Percentiles rank a stretch among this genome's conserved stretches.
Evolutionary conservation across 179 eudicot genomes (phyloP).

Genomic region (Silene vulgaris): DNA sequence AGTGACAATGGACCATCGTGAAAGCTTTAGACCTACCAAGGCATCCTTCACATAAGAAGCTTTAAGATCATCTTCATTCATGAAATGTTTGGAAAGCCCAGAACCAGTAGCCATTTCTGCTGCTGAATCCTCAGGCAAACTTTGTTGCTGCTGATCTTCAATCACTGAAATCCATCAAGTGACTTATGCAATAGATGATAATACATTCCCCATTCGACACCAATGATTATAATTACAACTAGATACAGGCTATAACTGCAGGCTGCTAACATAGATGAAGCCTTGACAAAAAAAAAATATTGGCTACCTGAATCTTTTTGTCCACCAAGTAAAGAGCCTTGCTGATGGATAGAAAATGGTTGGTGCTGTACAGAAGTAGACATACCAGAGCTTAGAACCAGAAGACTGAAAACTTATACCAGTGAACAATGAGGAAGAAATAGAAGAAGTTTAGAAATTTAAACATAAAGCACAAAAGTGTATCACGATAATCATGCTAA

Average conservation of each 20-base stretch:
- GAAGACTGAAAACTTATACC: conserved; percentile 66
- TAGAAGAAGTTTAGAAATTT: conserved; percentile 56
- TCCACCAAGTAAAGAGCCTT: conserved; percentile 43
- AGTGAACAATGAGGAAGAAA: conserved; percentile 58
- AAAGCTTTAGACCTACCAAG: conserved; percentile 45
- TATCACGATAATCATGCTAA: conserved; percentile 4
- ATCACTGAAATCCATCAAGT: conserved; percentile 50
- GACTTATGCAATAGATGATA: conserved; percentile 22
- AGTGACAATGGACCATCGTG: neutral
- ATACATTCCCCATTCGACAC: neutral
- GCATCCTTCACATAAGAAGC: conserved; percentile 57
- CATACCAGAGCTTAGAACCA: conserved; percentile 42
- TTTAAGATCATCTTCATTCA: conserved; percentile 66
- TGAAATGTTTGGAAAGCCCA: conserved; percentile 52
- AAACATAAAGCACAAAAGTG: conserved; percentile 40
- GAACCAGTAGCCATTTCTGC: conserved; percentile 51
- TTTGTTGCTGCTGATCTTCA: conserved; percentile 77
- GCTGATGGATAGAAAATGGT: conserved; percentile 53
- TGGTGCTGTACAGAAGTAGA: conserved; percentile 62
- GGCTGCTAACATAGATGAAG: neutral
- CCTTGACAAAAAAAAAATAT: neutral
- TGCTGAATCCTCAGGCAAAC: conserved; percentile 50
- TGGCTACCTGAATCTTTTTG: conserved; percentile 62
- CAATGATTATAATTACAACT: neutral
- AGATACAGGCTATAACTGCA: neutral